Base-by-base conservation (phyloP, 768 basidiomycete species). In the Lentinula edodes region DNA sequence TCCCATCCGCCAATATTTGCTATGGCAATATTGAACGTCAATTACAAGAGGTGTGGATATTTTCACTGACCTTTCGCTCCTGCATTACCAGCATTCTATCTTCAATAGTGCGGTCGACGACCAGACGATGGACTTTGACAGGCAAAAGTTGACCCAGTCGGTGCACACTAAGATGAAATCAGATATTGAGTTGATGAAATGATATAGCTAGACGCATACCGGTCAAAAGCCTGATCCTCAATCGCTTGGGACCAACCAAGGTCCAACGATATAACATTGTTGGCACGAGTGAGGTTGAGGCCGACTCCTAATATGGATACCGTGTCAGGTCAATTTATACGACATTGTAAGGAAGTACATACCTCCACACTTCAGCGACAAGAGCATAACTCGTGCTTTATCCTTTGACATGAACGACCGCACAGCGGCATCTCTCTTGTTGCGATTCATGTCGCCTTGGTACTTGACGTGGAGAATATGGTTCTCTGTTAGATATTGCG, bases 41-140 rank as follows among this genome's bases (percentile, higher is more conserved):
- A 51, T 41, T 8, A 23, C n/a, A 39, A 34, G 39, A 61, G n/a
- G 20, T 5, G 23, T 39, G 7, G 39, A 7, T n/a, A 57, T 9
- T 34, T 16, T 3, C 6, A 61, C 69, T 18, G 61, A 80, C 80
- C 77, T 88, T 88, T 60, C 83, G 76, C 45, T 82, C 78, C 65
- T 89, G 88, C 62, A 91, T 72, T 0, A 75, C 75, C 32, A 89
- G 75, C 36, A 92, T 84, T n/a, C 89, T 78, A 66, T 90, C 84
- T 67, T 91, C 90, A 36, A 88, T 83, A 0, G 84, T 86, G 62
- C 84, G 75, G 2, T 72, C 68, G 42, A 87, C 84, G 35, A 87
- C 85, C 6, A 87, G 75, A 9, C 85, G 80, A 43, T 84, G 74
- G 12, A 87, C 81, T 20, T 73, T 63, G 12, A 87, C 87, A 0